These are phyloP conservation scores for Didymella keratinophila DNA, from an alignment of 2,329 filamentous ascomycete species.

Conservation along the genomic window DNA sequence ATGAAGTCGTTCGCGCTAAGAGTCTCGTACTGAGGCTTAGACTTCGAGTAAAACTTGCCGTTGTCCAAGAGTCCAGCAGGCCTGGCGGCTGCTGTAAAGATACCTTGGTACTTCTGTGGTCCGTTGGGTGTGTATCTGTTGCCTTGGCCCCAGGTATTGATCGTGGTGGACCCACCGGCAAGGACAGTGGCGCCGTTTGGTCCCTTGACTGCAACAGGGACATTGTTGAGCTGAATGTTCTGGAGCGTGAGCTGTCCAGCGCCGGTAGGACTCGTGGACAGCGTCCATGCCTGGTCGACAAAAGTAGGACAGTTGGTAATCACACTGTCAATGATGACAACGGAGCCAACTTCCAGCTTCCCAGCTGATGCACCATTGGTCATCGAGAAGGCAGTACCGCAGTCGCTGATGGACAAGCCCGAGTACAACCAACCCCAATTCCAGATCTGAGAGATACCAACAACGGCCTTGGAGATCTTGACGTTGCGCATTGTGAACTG, in stretches of 20 bases:
- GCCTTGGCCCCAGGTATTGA: slow-evolving; percentile 48
- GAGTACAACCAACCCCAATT: slow-evolving; percentile 68
- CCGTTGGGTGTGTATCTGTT: slow-evolving; percentile 51
- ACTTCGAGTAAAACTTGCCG: slow-evolving; percentile 59
- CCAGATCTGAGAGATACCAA: slow-evolving; percentile 67
- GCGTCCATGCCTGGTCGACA: slow-evolving; percentile 56
- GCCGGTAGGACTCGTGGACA: slow-evolving; percentile 51
- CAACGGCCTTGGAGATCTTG: slow-evolving; percentile 60
- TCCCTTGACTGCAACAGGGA: slow-evolving; percentile 44
- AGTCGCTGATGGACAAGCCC: slow-evolving; percentile 61
- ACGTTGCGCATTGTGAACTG: slow-evolving; percentile 67
- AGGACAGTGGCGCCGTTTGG: slow-evolving; percentile 39
- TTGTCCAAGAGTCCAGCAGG: slow-evolving; percentile 58
- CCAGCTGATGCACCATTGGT: slow-evolving; percentile 37
- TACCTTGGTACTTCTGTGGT: slow-evolving; percentile 57
- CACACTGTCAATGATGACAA: slow-evolving; percentile 65
- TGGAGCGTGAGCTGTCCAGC: slow-evolving; percentile 64
- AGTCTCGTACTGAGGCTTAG: slow-evolving; percentile 60
- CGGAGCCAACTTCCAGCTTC: slow-evolving; percentile 59
- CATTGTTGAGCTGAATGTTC: slow-evolving; percentile 56
- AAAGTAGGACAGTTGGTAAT: slow-evolving; percentile 61
- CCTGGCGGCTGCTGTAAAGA: slow-evolving; percentile 56
- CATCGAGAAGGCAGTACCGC: slow-evolving; percentile 63
- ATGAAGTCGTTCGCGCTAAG: slow-evolving; percentile 70
- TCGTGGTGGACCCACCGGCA: slow-evolving; percentile 44